phyloP scores from a whole-genome alignment of 768 basidiomycete genomes.

The Gyrodon lividus region DNA sequence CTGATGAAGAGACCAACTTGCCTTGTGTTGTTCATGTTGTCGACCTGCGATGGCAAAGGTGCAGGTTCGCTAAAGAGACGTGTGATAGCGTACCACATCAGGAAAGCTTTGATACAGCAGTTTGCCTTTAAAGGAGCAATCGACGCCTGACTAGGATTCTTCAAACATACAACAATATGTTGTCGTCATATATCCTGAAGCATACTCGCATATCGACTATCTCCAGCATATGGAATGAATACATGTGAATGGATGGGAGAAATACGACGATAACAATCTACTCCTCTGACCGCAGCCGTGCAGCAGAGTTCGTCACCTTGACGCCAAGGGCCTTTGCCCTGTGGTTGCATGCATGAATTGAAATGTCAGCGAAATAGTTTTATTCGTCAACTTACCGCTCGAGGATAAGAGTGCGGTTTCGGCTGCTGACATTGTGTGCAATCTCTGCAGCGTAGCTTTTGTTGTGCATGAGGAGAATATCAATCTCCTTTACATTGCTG shows the following conservation, averaged over 20 bases:
- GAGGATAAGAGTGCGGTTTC: constrained; percentile 88
- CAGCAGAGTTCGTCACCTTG: constrained; percentile 93
- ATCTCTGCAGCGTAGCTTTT: constrained; percentile 94
- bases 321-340: constrained; percentile 85
- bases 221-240: constrained; percentile 52
- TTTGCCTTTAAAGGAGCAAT: neutral
- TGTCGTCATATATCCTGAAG: constrained; percentile 31
- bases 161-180: neutral
- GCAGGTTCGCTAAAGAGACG: constrained; percentile 14
- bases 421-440: constrained; percentile 93
- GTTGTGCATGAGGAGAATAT: constrained; percentile 98
- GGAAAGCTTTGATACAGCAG: constrained; percentile 18
- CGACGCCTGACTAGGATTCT: no score
- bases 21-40: constrained; percentile 29
- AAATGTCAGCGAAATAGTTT: neutral
- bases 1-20: constrained; percentile 8
- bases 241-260: constrained; percentile 36
- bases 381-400: constrained; percentile 58
- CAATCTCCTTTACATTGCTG: constrained; percentile 89
- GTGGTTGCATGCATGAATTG: constrained; percentile 10
- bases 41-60: constrained; percentile 9
- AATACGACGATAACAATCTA: constrained; percentile 45
- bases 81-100: constrained; percentile 24
- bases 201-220: constrained; percentile 50
- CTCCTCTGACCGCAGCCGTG: constrained; percentile 94